phyloP scores from a whole-genome alignment of 495 filamentous ascomycete genomes.

The Trichocladium antarcticum region DNA sequence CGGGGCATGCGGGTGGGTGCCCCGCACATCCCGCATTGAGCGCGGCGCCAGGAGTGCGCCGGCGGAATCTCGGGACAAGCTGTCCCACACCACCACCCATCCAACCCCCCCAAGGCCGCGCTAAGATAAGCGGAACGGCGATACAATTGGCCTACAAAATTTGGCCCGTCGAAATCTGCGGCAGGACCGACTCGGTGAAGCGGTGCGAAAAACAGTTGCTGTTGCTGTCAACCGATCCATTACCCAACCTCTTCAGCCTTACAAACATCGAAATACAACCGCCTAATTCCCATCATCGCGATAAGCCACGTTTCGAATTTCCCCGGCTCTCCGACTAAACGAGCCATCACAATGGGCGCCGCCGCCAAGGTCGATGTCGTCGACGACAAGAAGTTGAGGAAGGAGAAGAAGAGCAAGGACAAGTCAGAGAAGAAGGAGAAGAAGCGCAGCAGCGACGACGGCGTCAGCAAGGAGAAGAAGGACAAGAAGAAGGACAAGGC shows the following conservation, averaged over 20 bases:
- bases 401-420: constrained; percentile 74
- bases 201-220: background rate
- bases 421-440: constrained; percentile 73
- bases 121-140: constrained; percentile 18
- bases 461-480: constrained; percentile 50
- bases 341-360: constrained; percentile 18
- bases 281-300: background rate
- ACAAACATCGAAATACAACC: background rate
- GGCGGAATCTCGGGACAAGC: background rate
- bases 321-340: background rate
- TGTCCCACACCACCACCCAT: background rate
- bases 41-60: background rate
- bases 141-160: constrained; percentile 27
- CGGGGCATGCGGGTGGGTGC: constrained; percentile 8
- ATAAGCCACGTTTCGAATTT: background rate
- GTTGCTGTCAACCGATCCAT: background rate
- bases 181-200: background rate
- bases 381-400: constrained; percentile 60
- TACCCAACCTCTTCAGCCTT: background rate
- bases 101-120: background rate
- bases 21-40: constrained; percentile 3
- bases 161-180: constrained; percentile 20
- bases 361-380: constrained; percentile 21
- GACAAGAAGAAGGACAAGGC: constrained; percentile 56
- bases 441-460: constrained; percentile 40